Base-by-base conservation (phyloP, 495 filamentous ascomycete species). In the Mytilinidion resinicola region DNA sequence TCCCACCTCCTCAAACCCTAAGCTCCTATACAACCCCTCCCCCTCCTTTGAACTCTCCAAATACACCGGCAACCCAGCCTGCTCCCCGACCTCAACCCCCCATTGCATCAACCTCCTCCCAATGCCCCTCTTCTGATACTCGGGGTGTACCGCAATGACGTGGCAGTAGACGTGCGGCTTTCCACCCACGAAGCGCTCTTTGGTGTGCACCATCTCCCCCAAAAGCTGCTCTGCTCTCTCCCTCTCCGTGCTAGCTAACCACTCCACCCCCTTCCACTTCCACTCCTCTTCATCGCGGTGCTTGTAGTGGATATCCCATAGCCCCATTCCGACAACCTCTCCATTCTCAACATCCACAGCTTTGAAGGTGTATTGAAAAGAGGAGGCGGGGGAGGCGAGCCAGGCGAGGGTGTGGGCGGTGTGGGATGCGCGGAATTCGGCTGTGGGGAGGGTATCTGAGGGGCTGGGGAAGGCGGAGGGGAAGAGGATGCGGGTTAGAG, bases 341-440 rank as follows among this genome's bases (percentile, higher is more conserved):
- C 67, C 70, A 1, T 64, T 72, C 39, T 56, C 61, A 4, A 59
- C 50, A 50, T 76, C 69, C 6, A 76, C 56, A 51, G 73, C 75
- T 55, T 76, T 75, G 50, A 70, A 59, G 7, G 72, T 75, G 41
- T 75, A 71, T 20, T 72, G 66, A 30, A 60, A 67, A 34, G 37
- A 61, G 47, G 63, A 60, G 12, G 51, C 62, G 48, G 67, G 59
- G 70, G 72, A 75, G 56, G 25, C 25, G 25, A 30, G 25, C 25
- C 66, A 74, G 38, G 67, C 61, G 21, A 64, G 60, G 10, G 60
- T 72, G 0, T 59, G 67, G 25, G 68, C 67, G 14, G 69, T 62
- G 52, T 76, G 74, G 4, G 25, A 30, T 30, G 2, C 25, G 25
- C 25, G 25, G 25, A 30, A 30, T 30, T 30, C 25, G 25, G 65